Evolutionary conservation across 352 stramenopile species (phyloP).

Genomic region (Bremia lactucae): DNA sequence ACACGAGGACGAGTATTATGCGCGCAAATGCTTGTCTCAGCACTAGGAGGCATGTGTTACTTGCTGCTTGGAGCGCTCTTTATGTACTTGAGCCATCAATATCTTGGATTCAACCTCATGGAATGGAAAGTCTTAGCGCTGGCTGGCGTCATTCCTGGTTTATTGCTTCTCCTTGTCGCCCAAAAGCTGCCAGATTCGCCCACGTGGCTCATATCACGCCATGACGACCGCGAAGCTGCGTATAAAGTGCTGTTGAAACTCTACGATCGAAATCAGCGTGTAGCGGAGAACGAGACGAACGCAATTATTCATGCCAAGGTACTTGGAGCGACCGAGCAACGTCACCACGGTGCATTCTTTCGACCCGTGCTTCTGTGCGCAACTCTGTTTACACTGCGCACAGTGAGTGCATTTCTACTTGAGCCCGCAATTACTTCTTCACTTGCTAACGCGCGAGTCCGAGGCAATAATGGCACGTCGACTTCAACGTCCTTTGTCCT

Average conservation of each 20-base stretch:
- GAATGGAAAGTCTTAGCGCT: conserved; percentile 70
- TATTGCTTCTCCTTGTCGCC: conserved; percentile 46
- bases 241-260: conserved; percentile 53
- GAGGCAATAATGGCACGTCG: conserved; percentile 12
- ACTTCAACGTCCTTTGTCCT: conserved; percentile 33
- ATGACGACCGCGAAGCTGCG: conserved; percentile 57
- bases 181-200: conserved; percentile 69
- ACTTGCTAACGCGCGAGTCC: conserved; percentile 12
- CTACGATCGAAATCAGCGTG: conserved; percentile 34
- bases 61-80: conserved; percentile 45
- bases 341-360: conserved; percentile 56
- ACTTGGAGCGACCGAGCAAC: conserved; percentile 37
- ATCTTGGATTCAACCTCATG: conserved; percentile 69
- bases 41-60: conserved; percentile 36
- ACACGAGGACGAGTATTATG: conserved; percentile 52
- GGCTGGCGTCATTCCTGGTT: conserved; percentile 31
- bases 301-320: conserved; percentile 62
- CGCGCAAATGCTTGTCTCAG: conserved; percentile 25
- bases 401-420: conserved; percentile 36
- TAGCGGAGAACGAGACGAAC: conserved; percentile 60
- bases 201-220: conserved; percentile 61
- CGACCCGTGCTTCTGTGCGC: conserved; percentile 51
- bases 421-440: conserved; percentile 43
- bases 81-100: conserved; percentile 50
- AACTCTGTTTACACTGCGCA: conserved; percentile 37